Evolutionary conservation across 495 filamentous ascomycete species (phyloP).

Genomic region (Penicillium simplicissimum): DNA sequence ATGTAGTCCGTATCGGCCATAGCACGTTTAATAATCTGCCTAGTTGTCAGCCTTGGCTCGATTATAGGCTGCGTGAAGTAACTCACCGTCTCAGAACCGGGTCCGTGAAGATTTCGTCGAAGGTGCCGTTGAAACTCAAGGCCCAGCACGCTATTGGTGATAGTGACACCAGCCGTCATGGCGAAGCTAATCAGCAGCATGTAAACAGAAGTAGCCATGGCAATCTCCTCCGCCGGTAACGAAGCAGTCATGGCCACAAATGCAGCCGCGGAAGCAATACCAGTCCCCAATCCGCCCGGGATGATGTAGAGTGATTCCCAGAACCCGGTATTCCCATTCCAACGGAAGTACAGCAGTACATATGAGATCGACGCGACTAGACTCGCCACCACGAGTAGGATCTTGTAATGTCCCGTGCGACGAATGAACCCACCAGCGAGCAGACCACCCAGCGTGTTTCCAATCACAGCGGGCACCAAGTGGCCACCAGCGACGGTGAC

Average conservation of each 20-base stretch:
- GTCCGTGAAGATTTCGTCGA: slow-evolving; percentile 28
- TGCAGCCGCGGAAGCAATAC: slow-evolving; percentile 50
- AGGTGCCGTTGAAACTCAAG: slow-evolving; percentile 36
- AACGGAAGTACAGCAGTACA: slow-evolving; percentile 55
- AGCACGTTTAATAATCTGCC: slow-evolving; percentile 39
- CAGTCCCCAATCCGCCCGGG: slow-evolving; percentile 58
- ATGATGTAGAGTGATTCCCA: slow-evolving; percentile 65
- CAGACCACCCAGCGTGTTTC: slow-evolving; percentile 65
- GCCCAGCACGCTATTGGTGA: slow-evolving; percentile 45
- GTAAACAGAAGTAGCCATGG: slow-evolving; percentile 56
- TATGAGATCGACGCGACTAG: slow-evolving; percentile 53
- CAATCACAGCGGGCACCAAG: slow-evolving; percentile 63
- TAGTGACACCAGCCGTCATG: slow-evolving; percentile 53
- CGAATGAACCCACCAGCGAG: slow-evolving; percentile 57
- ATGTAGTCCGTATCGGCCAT: slow-evolving; percentile 44
- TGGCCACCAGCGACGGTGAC: slow-evolving; percentile 60
- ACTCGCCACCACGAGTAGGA: slow-evolving; percentile 52
- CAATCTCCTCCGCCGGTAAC: slow-evolving; percentile 51
- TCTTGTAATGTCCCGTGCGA: slow-evolving; percentile 62
- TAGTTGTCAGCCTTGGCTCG: background rate
- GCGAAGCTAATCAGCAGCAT: slow-evolving; percentile 53
- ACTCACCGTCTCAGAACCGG: slow-evolving; percentile 30
- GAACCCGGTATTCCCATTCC: slow-evolving; percentile 62
- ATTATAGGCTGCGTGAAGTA: background rate
- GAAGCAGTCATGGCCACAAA: slow-evolving; percentile 60